phyloP scores from a whole-genome alignment of 441 rosid species.

The Arabidopsis lyrata region DNA sequence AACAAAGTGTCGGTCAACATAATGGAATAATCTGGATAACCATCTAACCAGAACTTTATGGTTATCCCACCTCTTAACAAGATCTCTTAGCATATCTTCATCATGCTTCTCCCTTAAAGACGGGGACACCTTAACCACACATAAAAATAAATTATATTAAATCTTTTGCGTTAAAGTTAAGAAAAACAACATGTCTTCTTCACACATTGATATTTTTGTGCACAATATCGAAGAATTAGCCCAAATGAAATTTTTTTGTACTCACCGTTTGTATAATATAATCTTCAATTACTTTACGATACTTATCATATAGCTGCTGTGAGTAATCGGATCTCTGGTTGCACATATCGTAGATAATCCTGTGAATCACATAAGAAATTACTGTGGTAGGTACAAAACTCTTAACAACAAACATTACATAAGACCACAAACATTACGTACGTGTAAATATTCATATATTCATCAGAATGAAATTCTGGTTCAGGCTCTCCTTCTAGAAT shows the following conservation, averaged over 20 bases:
- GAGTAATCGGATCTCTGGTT: conserved; percentile 72
- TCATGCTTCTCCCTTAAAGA: conserved; percentile 82
- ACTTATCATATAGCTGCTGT: conserved; percentile 55
- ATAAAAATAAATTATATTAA: not conserved
- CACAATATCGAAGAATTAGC: not conserved
- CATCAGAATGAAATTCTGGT: conserved; percentile 58
- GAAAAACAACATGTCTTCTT: not conserved
- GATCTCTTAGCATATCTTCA: conserved; percentile 83
- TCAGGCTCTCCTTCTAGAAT: conserved; percentile 67
- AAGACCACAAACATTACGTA: not conserved
- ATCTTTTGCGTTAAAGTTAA: not conserved
- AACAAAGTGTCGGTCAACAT: not conserved
- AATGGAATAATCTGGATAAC: conserved; percentile 68
- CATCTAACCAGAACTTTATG: conserved; percentile 85
- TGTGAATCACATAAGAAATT: conserved; percentile 36
- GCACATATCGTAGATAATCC: conserved; percentile 81
- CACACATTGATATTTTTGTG: too few species aligned
- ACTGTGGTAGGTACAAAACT: not conserved
- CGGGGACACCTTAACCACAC: conserved; percentile 62
- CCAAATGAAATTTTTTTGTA: not conserved
- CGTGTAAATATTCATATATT: conserved; percentile 82
- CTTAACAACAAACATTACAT: conserved; percentile 35
- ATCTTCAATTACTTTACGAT: conserved; percentile 52
- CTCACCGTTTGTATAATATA: conserved; percentile 42
- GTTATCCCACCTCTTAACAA: conserved; percentile 82